phyloP scores from a whole-genome alignment of 139 green algal species.

The Yamagishiella unicocca region DNA sequence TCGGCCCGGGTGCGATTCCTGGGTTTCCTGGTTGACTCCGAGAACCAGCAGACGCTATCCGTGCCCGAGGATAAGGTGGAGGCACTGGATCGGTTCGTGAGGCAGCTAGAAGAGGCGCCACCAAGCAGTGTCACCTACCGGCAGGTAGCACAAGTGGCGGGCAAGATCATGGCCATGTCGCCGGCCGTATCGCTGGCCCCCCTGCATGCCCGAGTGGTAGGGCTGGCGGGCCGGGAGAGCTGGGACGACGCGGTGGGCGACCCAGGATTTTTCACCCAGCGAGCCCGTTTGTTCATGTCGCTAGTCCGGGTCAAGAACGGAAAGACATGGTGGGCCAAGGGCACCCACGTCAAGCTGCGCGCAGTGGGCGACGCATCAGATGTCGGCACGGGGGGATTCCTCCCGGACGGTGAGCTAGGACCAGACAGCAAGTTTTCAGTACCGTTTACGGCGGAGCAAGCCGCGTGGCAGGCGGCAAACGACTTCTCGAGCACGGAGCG shows the following conservation, averaged over 20 bases:
- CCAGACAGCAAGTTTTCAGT: not conserved
- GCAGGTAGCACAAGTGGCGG: conserved; percentile 14
- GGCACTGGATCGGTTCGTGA: not conserved
- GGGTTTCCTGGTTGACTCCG: not conserved
- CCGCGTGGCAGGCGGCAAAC: not conserved
- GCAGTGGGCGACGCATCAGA: conserved; percentile 13
- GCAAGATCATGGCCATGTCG: conserved; percentile 24
- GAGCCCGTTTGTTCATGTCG: not conserved
- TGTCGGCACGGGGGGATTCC: not conserved
- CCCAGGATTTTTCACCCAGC: not conserved
- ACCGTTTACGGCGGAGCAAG: not conserved
- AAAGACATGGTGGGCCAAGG: not conserved
- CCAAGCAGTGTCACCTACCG: not conserved
- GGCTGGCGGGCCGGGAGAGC: not conserved
- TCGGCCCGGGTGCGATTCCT: not conserved
- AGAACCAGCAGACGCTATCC: not conserved
- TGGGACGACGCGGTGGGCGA: not conserved
- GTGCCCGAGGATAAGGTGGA: conserved; percentile 9
- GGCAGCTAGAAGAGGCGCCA: not conserved
- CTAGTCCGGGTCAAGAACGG: not conserved
- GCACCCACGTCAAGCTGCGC: not conserved
- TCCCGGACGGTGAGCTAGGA: not conserved
- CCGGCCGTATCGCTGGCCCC: not conserved
- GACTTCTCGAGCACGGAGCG: conserved; percentile 29
- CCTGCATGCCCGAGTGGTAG: not conserved